Percentiles rank a stretch among this genome's conserved stretches.
These are phyloP conservation scores for Nothophaeocryptopus gaeumannii DNA, from an alignment of 2,329 filamentous ascomycete species.

Conservation along the genomic window DNA sequence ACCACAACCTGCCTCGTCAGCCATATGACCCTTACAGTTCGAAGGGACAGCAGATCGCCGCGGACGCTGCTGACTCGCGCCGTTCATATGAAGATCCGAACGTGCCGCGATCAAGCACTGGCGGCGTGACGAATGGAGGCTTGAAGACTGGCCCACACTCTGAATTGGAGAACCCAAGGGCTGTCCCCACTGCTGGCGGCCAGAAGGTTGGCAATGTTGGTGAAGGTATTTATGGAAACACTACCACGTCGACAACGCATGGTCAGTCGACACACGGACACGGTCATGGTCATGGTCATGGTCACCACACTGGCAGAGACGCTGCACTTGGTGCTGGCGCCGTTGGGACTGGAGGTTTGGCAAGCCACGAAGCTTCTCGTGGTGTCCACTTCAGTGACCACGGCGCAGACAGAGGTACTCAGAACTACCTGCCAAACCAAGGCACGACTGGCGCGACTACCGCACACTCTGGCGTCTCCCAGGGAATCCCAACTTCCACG, in stretches of 20 bases:
- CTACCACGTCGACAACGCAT: background rate
- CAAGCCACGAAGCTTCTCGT: too few species aligned
- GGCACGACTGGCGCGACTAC: too few species aligned
- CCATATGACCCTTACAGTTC: constrained; percentile 20
- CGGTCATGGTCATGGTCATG: constrained; percentile 6
- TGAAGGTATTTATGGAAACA: constrained; percentile 3
- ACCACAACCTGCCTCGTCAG: constrained; percentile 4
- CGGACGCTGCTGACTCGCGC: constrained; percentile 11
- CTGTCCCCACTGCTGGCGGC: constrained; percentile 32
- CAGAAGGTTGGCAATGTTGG: constrained; percentile 22
- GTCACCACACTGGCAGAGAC: constrained; percentile 10
- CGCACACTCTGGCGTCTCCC: too few species aligned
- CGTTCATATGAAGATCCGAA: background rate
- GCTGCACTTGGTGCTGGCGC: constrained; percentile 2
- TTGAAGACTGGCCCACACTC: constrained; percentile 12
- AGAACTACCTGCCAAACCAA: too few species aligned
- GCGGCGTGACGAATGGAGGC: background rate
- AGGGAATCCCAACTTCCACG: too few species aligned
- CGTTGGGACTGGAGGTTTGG: background rate
- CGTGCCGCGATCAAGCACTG: background rate
- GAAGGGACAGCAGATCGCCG: constrained; percentile 17
- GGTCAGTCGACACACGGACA: background rate
- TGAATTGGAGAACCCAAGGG: constrained; percentile 24
- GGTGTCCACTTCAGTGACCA: too few species aligned
- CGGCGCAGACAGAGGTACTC: too few species aligned